A percentile compares a stretch with the other conserved stretches of the same genome.
Conservation (phyloP, 768 basidiomycete genomes). For the Mycena belliarum region DNA sequence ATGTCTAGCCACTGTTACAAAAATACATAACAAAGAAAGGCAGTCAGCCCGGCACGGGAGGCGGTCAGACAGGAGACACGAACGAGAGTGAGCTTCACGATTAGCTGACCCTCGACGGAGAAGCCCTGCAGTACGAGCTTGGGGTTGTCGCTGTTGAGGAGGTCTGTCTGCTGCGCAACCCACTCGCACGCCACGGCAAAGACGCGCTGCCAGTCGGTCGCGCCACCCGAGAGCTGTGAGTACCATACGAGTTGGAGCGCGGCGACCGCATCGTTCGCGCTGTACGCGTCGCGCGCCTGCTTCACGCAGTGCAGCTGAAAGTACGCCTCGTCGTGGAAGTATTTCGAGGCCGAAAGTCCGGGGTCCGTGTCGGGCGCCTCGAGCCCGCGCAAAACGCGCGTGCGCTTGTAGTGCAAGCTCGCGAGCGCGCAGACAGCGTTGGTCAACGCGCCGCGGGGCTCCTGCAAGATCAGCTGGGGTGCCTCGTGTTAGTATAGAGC, state of each 20-base stretch:
- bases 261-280: constrained; percentile 73
- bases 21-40: not conserved
- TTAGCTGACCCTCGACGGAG: constrained; percentile 52
- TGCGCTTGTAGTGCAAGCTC: constrained; percentile 64
- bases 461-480: constrained; percentile 54
- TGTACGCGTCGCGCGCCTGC: constrained; percentile 53
- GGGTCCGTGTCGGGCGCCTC: constrained; percentile 53
- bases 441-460: constrained; percentile 71
- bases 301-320: constrained; percentile 60
- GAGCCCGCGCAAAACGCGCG: constrained; percentile 62
- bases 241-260: constrained; percentile 77
- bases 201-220: constrained; percentile 68
- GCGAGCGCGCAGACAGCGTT: constrained; percentile 78
- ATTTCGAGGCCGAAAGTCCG: constrained; percentile 59
- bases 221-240: constrained; percentile 69
- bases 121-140: constrained; percentile 57
- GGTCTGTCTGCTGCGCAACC: constrained; percentile 61
- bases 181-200: constrained; percentile 76
- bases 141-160: constrained; percentile 66
- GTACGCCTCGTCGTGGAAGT: constrained; percentile 70
- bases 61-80: constrained; percentile 38
- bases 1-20: constrained; percentile 74
- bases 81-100: constrained; percentile 74
- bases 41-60: constrained; percentile 4
- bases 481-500: constrained; percentile 7